A percentile compares a stretch with the other conserved stretches of the same genome.
Conservation (phyloP, 352 stramenopile species). For the Aphanomyces invadans region DNA sequence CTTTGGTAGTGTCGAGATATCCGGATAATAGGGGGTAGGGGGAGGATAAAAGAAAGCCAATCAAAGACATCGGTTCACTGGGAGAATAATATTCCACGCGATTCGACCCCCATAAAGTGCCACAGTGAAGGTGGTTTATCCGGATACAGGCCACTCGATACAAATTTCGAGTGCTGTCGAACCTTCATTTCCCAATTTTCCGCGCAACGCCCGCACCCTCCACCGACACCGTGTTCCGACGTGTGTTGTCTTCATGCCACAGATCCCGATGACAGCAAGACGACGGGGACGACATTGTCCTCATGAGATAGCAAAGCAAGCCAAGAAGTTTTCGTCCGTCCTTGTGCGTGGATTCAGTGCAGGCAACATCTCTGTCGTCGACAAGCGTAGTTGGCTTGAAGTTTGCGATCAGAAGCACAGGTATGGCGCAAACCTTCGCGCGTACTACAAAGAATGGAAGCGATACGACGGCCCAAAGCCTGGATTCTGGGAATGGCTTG, state of each 20-base stretch:
- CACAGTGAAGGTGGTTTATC: constrained; percentile 7
- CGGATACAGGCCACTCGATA: constrained; percentile 15
- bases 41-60: background rate
- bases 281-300: constrained; percentile 22
- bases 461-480: constrained; percentile 40
- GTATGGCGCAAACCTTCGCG: constrained; percentile 94
- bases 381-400: constrained; percentile 87
- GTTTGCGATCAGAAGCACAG: constrained; percentile 82
- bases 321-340: constrained; percentile 84
- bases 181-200: constrained; percentile 26
- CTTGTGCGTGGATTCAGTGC: constrained; percentile 83
- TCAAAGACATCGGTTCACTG: background rate
- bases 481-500: constrained; percentile 86
- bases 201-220: background rate
- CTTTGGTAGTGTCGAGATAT: no score
- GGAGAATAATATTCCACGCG: background rate
- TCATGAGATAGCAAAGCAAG: constrained; percentile 82
- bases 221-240: background rate
- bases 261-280: constrained; percentile 13
- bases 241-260: constrained; percentile 4
- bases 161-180: constrained; percentile 17
- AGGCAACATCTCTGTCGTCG: constrained; percentile 86
- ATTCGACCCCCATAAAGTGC: background rate
- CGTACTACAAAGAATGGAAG: constrained; percentile 97
- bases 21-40: background rate